Evolutionary conservation across 1,284 basidiomycete genomes (phyloP).

Genomic region (Ceratorhiza oryzae-sativae): DNA sequence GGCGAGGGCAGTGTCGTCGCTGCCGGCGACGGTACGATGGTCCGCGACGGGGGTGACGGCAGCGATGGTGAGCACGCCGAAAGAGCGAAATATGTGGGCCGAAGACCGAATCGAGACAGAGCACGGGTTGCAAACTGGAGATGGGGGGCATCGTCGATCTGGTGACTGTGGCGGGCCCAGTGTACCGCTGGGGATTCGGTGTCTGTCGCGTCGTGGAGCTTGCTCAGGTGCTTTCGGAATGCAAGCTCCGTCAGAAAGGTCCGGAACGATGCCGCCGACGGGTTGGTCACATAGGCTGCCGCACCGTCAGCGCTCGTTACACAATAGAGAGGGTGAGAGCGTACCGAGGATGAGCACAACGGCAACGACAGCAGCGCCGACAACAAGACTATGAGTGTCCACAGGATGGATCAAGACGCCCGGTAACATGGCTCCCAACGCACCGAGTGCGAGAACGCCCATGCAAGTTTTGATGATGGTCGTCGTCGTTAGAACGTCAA

Average conservation of each 20-base stretch:
- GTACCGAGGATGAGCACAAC: conserved; percentile 75
- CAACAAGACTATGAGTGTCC: conserved; percentile 16
- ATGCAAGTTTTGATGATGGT: conserved; percentile 23
- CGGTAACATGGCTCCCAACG: conserved; percentile 34
- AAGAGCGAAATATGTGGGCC: conserved; percentile 85
- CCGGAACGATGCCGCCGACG: conserved; percentile 89
- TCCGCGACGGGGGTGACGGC: conserved; percentile 62
- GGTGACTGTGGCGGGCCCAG: conserved; percentile 37
- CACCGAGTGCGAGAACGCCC: conserved; percentile 36
- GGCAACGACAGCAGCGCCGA: conserved; percentile 55
- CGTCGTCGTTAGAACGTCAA: conserved; percentile 26
- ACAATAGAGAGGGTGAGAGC: conserved; percentile 46
- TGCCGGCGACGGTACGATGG: conserved; percentile 49
- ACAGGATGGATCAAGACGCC: conserved; percentile 61
- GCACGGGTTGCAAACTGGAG: conserved; percentile 91
- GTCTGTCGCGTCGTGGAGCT: conserved; percentile 68
- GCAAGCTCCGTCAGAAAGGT: conserved; percentile 94
- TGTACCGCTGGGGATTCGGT: conserved; percentile 18
- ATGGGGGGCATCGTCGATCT: conserved; percentile 21
- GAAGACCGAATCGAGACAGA: conserved; percentile 92
- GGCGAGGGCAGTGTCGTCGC: conserved; percentile 42
- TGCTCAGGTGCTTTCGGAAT: conserved; percentile 90
- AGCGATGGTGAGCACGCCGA: conserved; percentile 86
- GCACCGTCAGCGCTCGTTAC: conserved; percentile 38
- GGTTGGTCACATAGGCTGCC: conserved; percentile 91